Percentiles rank a stretch among this genome's conserved stretches.
These are phyloP conservation scores for Pulveroboletus sp. DNA, from an alignment of 768 basidiomycete genomes.

Conservation along the genomic window DNA sequence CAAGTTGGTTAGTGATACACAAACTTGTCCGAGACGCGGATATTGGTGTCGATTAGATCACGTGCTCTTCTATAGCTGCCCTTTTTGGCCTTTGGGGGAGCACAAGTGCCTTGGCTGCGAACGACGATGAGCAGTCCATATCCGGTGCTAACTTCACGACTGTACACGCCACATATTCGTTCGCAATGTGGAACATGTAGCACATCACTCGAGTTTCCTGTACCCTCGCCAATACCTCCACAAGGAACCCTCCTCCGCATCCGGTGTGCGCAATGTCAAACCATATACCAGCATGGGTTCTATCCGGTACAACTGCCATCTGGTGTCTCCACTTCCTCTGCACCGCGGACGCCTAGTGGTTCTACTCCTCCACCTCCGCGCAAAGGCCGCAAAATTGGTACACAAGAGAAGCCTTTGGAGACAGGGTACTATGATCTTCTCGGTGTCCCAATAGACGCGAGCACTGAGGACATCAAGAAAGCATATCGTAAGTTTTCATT, in stretches of 20 bases:
- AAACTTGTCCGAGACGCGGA: too few species aligned
- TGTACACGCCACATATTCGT: constrained; percentile 62
- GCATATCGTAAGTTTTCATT: constrained; percentile 62
- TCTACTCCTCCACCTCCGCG: constrained; percentile 20
- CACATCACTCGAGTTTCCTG: constrained; percentile 61
- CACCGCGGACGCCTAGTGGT: constrained; percentile 18
- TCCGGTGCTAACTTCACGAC: constrained; percentile 60
- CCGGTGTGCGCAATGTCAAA: constrained; percentile 67
- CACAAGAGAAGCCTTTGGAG: constrained; percentile 84
- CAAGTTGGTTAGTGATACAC: too few species aligned
- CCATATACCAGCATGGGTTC: constrained; percentile 60
- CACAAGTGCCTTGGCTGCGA: constrained; percentile 2
- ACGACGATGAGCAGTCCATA: constrained; percentile 46
- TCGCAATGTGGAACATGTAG: constrained; percentile 61
- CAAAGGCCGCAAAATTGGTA: constrained; percentile 79
- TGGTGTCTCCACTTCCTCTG: constrained; percentile 12
- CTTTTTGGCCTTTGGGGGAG: constrained; percentile 2
- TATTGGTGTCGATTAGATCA: too few species aligned
- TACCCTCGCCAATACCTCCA: constrained; percentile 57
- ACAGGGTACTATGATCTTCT: constrained; percentile 90
- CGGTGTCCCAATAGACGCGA: constrained; percentile 71
- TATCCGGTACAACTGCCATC: constrained; percentile 59
- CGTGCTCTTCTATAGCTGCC: constrained; percentile 16
- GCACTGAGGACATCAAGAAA: constrained; percentile 85
- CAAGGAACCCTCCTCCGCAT: constrained; percentile 60